Evolutionary conservation across 2,329 filamentous ascomycete genomes (phyloP).

Genomic region (Aspergillus nomiae): DNA sequence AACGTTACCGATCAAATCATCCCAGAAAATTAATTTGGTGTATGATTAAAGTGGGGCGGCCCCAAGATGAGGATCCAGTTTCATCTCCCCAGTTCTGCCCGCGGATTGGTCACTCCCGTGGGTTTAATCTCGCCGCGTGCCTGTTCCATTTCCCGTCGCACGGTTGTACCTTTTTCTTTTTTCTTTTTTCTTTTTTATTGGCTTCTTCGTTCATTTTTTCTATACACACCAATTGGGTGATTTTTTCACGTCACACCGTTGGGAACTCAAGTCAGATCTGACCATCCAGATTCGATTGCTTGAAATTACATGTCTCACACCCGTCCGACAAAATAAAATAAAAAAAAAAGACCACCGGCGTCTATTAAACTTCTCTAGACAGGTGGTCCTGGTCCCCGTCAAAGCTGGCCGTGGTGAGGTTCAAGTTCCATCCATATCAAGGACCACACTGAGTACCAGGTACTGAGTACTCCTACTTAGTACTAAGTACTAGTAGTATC

Average conservation of each 20-base stretch:
- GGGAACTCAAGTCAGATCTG: background rate
- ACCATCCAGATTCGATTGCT: no score
- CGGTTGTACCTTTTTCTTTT: background rate
- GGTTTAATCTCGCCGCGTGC: slow-evolving; percentile 9
- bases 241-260: background rate
- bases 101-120: background rate
- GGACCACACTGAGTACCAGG: no score
- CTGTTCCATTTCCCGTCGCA: background rate
- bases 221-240: background rate
- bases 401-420: no score
- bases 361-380: no score
- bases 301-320: no score
- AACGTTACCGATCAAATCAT: background rate
- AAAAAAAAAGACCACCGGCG: no score
- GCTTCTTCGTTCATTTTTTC: background rate
- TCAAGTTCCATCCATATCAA: no score
- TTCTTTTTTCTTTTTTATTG: background rate
- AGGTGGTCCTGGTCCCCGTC: no score
- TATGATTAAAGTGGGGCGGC: slow-evolving; percentile 12
- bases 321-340: no score
- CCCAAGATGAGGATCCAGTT: slow-evolving; percentile 15
- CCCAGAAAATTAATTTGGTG: background rate
- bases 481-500: no score
- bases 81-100: background rate
- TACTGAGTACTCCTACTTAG: no score